A percentile compares a stretch with the other conserved stretches of the same genome.
Evolutionary conservation across 352 stramenopile species (phyloP).

Genomic region (Pilasporangium apinafurcum): DNA sequence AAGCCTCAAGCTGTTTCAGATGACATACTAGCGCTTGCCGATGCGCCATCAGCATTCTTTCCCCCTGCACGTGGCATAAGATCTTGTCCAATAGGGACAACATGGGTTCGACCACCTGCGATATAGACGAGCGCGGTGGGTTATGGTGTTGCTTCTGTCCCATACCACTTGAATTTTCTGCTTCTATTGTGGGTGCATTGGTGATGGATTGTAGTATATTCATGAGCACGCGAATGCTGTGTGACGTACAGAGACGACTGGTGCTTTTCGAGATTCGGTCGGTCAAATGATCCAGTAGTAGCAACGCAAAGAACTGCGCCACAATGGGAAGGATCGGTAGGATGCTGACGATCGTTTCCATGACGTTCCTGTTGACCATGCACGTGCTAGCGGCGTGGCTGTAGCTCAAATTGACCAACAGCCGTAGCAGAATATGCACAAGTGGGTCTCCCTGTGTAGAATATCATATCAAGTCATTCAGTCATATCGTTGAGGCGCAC

Average conservation of each 20-base stretch:
- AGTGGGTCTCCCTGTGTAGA: constrained; percentile 9
- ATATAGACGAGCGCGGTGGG: too few relatives aligned
- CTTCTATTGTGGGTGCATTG: neutral
- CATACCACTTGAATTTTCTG: neutral
- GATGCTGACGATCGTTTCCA: constrained; percentile 8
- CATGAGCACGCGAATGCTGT: neutral
- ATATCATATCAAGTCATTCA: neutral
- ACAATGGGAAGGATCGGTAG: constrained; percentile 2
- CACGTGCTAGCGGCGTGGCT: neutral
- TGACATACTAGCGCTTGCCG: too few relatives aligned
- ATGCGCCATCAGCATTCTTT: neutral
- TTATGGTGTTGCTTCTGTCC: neutral
- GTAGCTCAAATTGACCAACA: constrained; percentile 12
- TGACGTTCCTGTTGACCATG: constrained; percentile 1
- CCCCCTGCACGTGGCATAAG: neutral
- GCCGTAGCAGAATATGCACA: constrained; percentile 7
- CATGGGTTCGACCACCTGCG: neutral
- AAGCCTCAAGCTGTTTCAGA: too few relatives aligned
- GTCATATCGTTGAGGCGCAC: neutral
- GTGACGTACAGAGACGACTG: neutral
- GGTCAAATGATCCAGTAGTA: constrained; percentile 9
- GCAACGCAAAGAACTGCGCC: constrained; percentile 8
- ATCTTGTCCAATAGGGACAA: constrained; percentile 8
- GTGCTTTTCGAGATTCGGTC: neutral
- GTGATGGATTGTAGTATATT: too few relatives aligned